These are phyloP conservation scores for Corymbia citriodora DNA, from an alignment of 441 rosid species.

Conservation along the genomic window DNA sequence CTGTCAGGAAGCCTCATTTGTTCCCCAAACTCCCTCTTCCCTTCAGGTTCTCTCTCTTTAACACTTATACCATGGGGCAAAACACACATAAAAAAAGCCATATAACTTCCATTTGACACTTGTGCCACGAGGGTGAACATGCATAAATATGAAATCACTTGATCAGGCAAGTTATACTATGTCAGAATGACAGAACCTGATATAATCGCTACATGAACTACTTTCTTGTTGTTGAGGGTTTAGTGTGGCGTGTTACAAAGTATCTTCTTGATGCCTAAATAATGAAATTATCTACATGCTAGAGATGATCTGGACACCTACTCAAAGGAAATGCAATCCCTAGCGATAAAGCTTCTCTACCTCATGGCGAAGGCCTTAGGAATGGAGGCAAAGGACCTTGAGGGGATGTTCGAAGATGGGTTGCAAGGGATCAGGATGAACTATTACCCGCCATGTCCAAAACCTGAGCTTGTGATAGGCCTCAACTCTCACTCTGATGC, in stretches of 20 bases:
- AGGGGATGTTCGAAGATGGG: not conserved
- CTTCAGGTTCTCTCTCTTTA: not conserved
- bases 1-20: slow-evolving; percentile 1
- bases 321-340: not conserved
- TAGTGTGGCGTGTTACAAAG: not conserved
- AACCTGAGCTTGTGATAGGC: not conserved
- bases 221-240: not conserved
- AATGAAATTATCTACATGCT: not conserved
- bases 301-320: not conserved
- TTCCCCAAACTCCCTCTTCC: slow-evolving; percentile 1
- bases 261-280: not conserved
- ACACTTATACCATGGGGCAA: not conserved
- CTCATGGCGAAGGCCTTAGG: not conserved
- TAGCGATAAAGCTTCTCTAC: not conserved
- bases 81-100: not conserved
- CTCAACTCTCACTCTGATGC: not conserved
- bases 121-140: not conserved
- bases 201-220: not conserved
- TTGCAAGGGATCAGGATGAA: not conserved
- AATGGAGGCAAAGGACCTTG: not conserved
- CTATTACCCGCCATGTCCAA: not conserved
- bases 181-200: accelerated
- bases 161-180: not conserved
- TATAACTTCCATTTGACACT: too few species aligned
- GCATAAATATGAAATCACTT: not conserved